Percentiles rank a stretch among this genome's conserved stretches.
Evolutionary conservation across 2,329 filamentous ascomycete species (phyloP).

Genomic region (Neonectria hederae): DNA sequence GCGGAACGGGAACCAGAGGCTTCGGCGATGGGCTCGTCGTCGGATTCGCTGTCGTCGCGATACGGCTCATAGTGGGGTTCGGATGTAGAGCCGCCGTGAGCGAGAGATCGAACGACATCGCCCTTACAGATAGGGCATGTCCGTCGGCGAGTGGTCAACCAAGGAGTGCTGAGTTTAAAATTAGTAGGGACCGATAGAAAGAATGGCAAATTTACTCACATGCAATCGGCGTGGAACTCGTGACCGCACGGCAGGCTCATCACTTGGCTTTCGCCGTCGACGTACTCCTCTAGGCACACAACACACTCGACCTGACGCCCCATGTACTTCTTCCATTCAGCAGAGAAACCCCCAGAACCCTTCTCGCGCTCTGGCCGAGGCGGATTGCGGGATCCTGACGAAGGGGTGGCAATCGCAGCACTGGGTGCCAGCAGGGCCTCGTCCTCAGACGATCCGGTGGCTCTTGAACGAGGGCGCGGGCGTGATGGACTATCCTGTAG

Average conservation of each 20-base stretch:
- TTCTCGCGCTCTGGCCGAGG: slow-evolving; percentile 60
- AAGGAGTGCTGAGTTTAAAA: slow-evolving; percentile 76
- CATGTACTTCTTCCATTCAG: slow-evolving; percentile 73
- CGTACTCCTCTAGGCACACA: slow-evolving; percentile 94
- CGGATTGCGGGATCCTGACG: slow-evolving; percentile 44
- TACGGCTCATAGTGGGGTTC: slow-evolving; percentile 64
- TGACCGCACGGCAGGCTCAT: slow-evolving; percentile 98
- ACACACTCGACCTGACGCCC: slow-evolving; percentile 85
- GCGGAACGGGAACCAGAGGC: slow-evolving; percentile 45
- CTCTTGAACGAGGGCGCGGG: slow-evolving; percentile 71
- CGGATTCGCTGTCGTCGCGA: slow-evolving; percentile 58
- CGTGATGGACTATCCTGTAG: slow-evolving; percentile 67
- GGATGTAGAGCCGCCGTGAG: slow-evolving; percentile 61
- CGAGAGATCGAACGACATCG: slow-evolving; percentile 82
- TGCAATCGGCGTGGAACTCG: slow-evolving; percentile 98
- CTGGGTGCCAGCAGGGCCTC: slow-evolving; percentile 57
- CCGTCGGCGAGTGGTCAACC: slow-evolving; percentile 91
- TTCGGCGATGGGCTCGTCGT: slow-evolving; percentile 52
- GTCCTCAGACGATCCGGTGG: slow-evolving; percentile 67
- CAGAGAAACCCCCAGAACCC: slow-evolving; percentile 51
- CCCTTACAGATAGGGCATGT: slow-evolving; percentile 99
- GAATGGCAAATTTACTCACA: slow-evolving; percentile 70
- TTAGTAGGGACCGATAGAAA: slow-evolving; percentile 32
- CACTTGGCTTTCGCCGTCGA: slow-evolving; percentile 91
- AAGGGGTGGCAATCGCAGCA: slow-evolving; percentile 52